phyloP scores from a whole-genome alignment of 2,329 filamentous ascomycete species.

The Sclerotinia glacialis region DNA sequence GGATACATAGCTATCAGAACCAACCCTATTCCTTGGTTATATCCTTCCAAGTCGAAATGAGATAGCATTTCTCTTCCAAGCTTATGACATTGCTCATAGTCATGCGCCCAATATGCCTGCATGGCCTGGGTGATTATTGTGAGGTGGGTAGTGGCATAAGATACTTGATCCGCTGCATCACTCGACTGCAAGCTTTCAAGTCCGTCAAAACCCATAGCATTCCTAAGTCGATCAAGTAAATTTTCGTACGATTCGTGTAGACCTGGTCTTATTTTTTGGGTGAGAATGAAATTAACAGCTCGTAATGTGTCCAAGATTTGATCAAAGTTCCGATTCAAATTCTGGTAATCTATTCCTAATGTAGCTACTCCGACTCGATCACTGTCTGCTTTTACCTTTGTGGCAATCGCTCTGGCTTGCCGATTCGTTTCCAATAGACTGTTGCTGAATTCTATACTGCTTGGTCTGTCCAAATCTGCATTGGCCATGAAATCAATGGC shows the following conservation, averaged over 20 bases:
- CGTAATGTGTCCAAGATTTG: neutral
- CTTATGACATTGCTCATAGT: neutral
- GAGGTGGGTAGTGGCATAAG: neutral
- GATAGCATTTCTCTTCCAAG: neutral
- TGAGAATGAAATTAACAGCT: neutral
- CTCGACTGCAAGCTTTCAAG: neutral
- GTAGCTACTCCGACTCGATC: neutral
- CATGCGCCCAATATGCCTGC: neutral
- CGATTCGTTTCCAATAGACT: neutral
- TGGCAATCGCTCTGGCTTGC: neutral
- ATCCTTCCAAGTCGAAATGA: neutral
- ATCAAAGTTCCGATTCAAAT: neutral
- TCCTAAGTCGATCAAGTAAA: neutral
- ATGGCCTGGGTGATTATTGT: neutral
- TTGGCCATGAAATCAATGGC: neutral
- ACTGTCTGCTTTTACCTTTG: neutral
- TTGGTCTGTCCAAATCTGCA: neutral
- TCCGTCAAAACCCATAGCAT: neutral
- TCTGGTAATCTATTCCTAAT: neutral
- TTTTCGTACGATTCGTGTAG: neutral
- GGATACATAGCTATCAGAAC: neutral
- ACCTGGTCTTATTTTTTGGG: neutral
- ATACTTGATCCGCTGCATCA: neutral
- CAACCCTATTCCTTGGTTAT: slow-evolving; percentile 7
- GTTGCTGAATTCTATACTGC: neutral